Conservation (phyloP, 495 filamentous ascomycete species). For the Penicillium silybi region DNA sequence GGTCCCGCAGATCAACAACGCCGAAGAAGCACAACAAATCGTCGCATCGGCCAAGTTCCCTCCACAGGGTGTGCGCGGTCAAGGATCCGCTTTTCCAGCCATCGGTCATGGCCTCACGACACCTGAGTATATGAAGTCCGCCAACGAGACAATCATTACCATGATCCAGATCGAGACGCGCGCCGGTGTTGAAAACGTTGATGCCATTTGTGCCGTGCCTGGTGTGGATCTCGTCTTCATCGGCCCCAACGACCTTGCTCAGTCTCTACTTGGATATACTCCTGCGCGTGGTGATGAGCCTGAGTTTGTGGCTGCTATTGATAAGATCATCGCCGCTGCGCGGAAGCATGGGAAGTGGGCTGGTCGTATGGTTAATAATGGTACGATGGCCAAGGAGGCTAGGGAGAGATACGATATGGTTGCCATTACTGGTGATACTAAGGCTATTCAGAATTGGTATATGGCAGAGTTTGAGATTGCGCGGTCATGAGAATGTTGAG, state of each 20-base stretch:
- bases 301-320: constrained; percentile 28
- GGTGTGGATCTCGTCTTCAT: constrained; percentile 34
- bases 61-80: constrained; percentile 55
- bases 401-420: constrained; percentile 28
- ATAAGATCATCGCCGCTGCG: constrained; percentile 30
- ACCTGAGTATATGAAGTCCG: constrained; percentile 30
- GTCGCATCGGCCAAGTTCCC: constrained; percentile 64
- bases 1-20: constrained; percentile 33
- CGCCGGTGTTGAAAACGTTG: constrained; percentile 28
- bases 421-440: constrained; percentile 31
- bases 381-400: constrained; percentile 21
- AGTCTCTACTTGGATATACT: constrained; percentile 26
- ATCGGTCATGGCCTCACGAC: constrained; percentile 29
- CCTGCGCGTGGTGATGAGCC: constrained; percentile 31
- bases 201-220: constrained; percentile 24
- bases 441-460: constrained; percentile 36
- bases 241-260: constrained; percentile 33
- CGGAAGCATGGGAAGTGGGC: constrained; percentile 31
- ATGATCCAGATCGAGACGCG: constrained; percentile 33
- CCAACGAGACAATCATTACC: constrained; percentile 30
- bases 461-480: constrained; percentile 32
- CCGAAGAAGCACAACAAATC: constrained; percentile 56
- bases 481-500: constrained; percentile 26
- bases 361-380: constrained; percentile 29
- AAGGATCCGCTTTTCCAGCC: constrained; percentile 22